A percentile compares a stretch with the other conserved stretches of the same genome.
Conservation (phyloP, 2,329 filamentous ascomycete species). For the Mycocentrospora acerina region DNA sequence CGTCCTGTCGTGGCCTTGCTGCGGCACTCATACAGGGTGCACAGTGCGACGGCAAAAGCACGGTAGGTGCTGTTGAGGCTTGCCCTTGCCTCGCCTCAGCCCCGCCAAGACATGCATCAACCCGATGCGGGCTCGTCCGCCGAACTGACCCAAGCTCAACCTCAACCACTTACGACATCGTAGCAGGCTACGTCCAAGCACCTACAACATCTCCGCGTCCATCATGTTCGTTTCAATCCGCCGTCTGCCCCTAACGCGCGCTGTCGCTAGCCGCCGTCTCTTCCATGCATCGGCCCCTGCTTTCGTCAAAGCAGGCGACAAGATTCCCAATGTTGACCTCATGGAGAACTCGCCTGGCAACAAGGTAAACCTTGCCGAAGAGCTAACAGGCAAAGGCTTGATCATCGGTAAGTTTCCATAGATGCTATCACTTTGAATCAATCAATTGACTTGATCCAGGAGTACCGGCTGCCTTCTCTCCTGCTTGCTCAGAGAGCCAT, state of each 20-base stretch:
- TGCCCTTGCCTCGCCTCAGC: conserved; percentile 3
- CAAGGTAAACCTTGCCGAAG: conserved; percentile 82
- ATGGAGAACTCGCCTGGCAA: conserved; percentile 87
- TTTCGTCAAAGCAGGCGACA: conserved; percentile 75
- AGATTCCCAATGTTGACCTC: conserved; percentile 73
- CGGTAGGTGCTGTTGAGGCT: conserved; percentile 2
- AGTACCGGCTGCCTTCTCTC: conserved; percentile 51
- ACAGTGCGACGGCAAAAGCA: background rate
- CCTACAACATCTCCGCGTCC: conserved; percentile 11
- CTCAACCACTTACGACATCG: conserved; percentile 1
- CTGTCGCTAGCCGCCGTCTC: conserved; percentile 24
- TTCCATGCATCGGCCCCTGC: conserved; percentile 68
- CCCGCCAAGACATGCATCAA: too few species aligned
- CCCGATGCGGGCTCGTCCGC: too few species aligned
- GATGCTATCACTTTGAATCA: conserved; percentile 1
- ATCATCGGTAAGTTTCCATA: conserved; percentile 58
- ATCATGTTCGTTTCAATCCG: conserved; percentile 31
- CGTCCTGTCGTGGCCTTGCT: background rate
- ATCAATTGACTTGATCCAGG: conserved; percentile 23
- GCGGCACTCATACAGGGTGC: background rate
- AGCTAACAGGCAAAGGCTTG: conserved; percentile 72
- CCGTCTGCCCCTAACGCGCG: conserved; percentile 26
- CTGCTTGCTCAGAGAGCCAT: conserved; percentile 68
- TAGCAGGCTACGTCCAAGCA: conserved; percentile 5
- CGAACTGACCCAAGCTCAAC: too few species aligned